These are phyloP conservation scores for Schizopora paradoxa DNA, from an alignment of 1,284 basidiomycete species.

Conservation along the genomic window DNA sequence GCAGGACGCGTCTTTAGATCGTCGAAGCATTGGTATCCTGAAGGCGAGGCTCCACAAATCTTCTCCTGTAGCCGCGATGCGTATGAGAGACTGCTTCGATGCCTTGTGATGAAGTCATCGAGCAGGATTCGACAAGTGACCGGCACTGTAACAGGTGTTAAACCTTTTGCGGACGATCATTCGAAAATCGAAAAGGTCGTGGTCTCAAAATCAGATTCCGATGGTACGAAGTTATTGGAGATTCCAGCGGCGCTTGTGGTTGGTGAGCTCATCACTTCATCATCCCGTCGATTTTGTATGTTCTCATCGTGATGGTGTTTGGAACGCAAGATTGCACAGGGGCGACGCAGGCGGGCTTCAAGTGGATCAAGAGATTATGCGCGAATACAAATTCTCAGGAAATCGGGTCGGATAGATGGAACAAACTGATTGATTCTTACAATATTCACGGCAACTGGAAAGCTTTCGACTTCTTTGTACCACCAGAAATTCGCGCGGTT, in stretches of 20 bases:
- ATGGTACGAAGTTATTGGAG: background rate
- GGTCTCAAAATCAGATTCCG: background rate
- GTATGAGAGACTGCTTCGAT: conserved; percentile 13
- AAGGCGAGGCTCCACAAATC: conserved; percentile 2
- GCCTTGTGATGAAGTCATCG: conserved; percentile 11
- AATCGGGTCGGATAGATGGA: no score
- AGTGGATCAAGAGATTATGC: conserved; percentile 12
- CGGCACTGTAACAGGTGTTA: conserved; percentile 10
- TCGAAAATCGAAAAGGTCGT: background rate
- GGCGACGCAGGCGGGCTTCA: conserved; percentile 13
- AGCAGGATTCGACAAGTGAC: conserved; percentile 4
- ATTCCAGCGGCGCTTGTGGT: conserved; percentile 7
- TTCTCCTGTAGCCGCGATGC: conserved; percentile 13
- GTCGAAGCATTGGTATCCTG: background rate
- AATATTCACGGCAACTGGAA: no score
- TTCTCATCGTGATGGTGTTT: background rate
- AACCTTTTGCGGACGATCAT: background rate
- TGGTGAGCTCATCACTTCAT: background rate
- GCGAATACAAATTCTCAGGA: no score
- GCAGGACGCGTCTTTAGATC: background rate
- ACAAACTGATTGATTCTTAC: no score
- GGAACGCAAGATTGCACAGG: conserved; percentile 14
- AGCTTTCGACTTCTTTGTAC: no score
- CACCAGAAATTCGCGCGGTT: background rate
- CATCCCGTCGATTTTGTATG: background rate